Conservation (phyloP, 2,329 filamentous ascomycete genomes). For the Dothiorella sarmentorum region DNA sequence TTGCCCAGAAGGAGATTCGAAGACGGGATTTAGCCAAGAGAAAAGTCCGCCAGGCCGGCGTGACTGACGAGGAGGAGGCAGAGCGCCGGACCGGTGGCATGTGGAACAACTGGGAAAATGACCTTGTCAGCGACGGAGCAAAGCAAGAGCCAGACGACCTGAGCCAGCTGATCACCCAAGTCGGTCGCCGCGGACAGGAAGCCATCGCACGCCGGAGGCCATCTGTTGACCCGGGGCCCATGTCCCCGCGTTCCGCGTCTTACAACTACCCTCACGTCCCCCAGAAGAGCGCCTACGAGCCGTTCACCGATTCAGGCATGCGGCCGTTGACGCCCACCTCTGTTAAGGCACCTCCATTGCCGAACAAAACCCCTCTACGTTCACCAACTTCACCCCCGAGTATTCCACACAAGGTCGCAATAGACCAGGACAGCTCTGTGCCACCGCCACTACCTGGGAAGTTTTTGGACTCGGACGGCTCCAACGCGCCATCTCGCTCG, state of each 20-base stretch:
- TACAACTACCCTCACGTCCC: constrained; percentile 48
- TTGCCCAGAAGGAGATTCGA: constrained; percentile 35
- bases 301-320: constrained; percentile 29
- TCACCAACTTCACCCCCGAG: constrained; percentile 1
- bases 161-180: constrained; percentile 51
- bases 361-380: constrained; percentile 24
- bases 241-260: constrained; percentile 20
- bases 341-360: constrained; percentile 38
- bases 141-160: constrained; percentile 42
- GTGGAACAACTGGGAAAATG: constrained; percentile 53
- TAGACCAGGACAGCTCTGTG: neutral
- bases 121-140: constrained; percentile 29
- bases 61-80: constrained; percentile 56
- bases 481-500: constrained; percentile 24
- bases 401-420: constrained; percentile 8
- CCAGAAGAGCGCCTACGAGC: constrained; percentile 34
- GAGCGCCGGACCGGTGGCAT: constrained; percentile 52
- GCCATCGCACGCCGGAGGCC: constrained; percentile 27
- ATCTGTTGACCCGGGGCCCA: neutral
- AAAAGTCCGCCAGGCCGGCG: constrained; percentile 51
- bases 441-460: constrained; percentile 29
- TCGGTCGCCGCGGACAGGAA: constrained; percentile 39
- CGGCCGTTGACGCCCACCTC: constrained; percentile 11
- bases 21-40: constrained; percentile 30
- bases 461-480: constrained; percentile 20